Base-by-base conservation (phyloP, 2,329 filamentous ascomycete species). In the Fusarium napiforme region DNA sequence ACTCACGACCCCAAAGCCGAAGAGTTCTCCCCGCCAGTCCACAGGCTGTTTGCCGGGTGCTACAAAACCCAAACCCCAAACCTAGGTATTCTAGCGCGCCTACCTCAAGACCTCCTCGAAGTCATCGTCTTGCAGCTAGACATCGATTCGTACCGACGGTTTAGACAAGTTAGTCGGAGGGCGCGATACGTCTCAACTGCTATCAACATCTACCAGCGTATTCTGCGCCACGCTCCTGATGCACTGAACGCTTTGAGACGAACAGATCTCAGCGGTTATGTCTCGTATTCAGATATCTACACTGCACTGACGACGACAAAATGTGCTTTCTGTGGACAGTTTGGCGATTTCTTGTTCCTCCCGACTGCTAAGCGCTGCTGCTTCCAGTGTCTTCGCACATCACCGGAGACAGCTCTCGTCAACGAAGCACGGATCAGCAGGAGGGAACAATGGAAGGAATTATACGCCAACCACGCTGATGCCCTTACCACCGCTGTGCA, bases 331-430 rank as follows among this genome's bases (percentile, higher is more conserved):
- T 74, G 72, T 10, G 60, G 42, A 7, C 34, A 7, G 3, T 74
- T 69, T 5, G 72, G 71, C 0, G 46, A 55, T 0, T 52, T 72
- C 4, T 2, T 74, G 0, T 74, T 67, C 18, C 68, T 74, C 3
- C 28, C 40, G 0, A 69, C 55, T 1, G 50, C 23, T 3, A 62
- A 59, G 0, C 67, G 72, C 7, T 74, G 72, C 32, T 75, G 72
- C 11, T 69, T 57, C 32, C 4, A 30, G 2, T 74, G 71, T 26
- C 50, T 74, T 4, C 9, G 9, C 1, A 30, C 2, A 1, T n/a
- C 49, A 15, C 37, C 71, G 0, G 36, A 61, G 8, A 21, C 58
- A 18, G 37, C 18, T 15, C 30, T 68, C 4, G 9, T 55, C 2
- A 23, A 28, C 15, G 9, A 23, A 11, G 2, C 28, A 7, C n/a